Evolutionary conservation across 1,284 basidiomycete genomes (phyloP).

Genomic region (Ceratobasidium sp.): DNA sequence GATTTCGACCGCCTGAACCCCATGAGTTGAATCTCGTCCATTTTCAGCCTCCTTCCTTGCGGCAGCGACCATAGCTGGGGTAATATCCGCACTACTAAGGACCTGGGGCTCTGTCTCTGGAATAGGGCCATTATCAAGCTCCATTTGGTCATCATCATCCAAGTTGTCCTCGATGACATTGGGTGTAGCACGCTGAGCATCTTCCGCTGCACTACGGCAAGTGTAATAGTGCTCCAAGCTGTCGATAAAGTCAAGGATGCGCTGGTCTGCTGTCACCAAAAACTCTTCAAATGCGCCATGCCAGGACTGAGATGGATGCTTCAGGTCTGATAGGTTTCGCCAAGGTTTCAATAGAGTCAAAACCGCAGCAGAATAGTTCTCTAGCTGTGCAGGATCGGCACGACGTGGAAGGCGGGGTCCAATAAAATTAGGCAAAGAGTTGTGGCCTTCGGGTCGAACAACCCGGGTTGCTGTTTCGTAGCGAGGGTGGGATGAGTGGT

Average conservation of each 20-base stretch:
- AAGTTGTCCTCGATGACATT: too few relatives aligned
- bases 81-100: not conserved
- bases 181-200: too few relatives aligned
- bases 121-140: too few relatives aligned
- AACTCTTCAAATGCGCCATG: slow-evolving; percentile 4
- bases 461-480: not conserved
- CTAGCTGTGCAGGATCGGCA: not conserved
- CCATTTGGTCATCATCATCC: too few relatives aligned
- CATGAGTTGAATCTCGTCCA: not conserved
- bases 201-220: not conserved
- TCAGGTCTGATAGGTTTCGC: not conserved
- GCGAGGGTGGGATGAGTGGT: not conserved
- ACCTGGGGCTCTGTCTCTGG: too few relatives aligned
- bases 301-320: not conserved
- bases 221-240: not conserved
- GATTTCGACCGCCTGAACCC: not conserved
- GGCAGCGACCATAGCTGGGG: not conserved
- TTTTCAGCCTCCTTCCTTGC: not conserved
- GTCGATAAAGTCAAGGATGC: not conserved
- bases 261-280: not conserved
- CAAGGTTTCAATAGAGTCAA: slow-evolving; percentile 34
- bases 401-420: slow-evolving; percentile 16
- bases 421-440: slow-evolving; percentile 24
- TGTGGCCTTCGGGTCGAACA: slow-evolving; percentile 1
- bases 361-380: slow-evolving; percentile 5